These are phyloP conservation scores for Trichoderma breve DNA, from an alignment of 2,329 filamentous ascomycete genomes.

Conservation along the genomic window DNA sequence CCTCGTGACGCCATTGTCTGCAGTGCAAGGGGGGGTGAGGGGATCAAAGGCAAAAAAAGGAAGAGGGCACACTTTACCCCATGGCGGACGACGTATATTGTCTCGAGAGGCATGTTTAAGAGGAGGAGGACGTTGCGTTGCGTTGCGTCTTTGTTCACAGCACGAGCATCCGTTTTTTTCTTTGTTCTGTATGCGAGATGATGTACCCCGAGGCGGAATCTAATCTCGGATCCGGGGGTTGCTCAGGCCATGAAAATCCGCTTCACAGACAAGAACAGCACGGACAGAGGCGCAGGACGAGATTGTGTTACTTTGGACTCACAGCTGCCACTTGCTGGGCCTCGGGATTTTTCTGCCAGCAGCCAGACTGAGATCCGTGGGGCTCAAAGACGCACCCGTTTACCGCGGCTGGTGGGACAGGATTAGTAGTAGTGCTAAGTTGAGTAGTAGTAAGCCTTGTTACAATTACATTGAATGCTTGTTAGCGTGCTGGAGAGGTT, in stretches of 20 bases:
- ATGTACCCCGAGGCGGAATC: constrained; percentile 9
- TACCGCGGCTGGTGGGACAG: neutral
- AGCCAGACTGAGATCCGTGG: constrained; percentile 6
- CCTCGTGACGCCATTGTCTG: constrained; percentile 20
- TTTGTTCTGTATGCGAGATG: constrained; percentile 6
- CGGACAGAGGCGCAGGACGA: neutral
- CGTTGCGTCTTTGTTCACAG: neutral
- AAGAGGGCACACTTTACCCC: constrained; percentile 55
- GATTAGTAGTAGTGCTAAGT: neutral
- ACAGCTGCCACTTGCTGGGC: neutral
- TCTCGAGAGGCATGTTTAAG: constrained; percentile 61
- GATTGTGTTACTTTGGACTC: neutral
- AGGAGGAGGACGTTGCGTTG: neutral
- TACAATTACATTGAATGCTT: neutral
- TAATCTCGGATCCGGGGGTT: constrained; percentile 13
- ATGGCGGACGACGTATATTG: constrained; percentile 72
- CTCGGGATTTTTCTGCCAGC: neutral
- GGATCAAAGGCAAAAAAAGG: neutral
- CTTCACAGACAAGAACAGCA: neutral
- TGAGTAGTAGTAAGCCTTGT: neutral
- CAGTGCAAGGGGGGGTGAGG: constrained; percentile 18
- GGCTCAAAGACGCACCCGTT: neutral
- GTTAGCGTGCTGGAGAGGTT: neutral
- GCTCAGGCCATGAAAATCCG: constrained; percentile 10
- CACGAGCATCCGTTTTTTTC: neutral